Base-by-base conservation (phyloP, 1,284 basidiomycete genomes). In the Cryptococcus maquisensis region DNA sequence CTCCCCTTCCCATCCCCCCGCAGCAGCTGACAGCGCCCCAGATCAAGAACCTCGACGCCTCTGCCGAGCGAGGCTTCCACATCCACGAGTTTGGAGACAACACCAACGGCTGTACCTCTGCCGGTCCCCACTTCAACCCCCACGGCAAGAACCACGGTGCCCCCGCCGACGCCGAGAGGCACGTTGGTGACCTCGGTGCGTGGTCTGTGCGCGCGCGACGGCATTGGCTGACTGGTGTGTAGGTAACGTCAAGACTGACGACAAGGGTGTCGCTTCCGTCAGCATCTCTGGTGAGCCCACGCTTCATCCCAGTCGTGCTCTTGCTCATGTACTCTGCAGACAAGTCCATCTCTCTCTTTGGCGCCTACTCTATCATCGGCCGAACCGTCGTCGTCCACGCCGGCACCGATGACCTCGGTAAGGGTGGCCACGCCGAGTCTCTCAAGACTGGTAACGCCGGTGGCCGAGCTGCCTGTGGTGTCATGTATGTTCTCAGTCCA, bases 41-140 rank as follows among this genome's bases (percentile, higher is more conserved):
- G 56, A 78, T 90, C 63, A 79, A 78, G 61, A 81, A 81, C 61
- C 80, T 89, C 46, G 80, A 83, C 62, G 77, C 84, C 15, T 79
- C 80, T 51, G 79, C 84, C 20, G 71, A 80, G 61, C 81, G 84
- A 41, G 88, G 88, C 3, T 88, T 89, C 78, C 88, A 90, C 73
- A 76, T 90, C 60, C 87, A 90, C 68, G 81, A 84, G 69, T 81
- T 79, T 50, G 87, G 87, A 41, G 85, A 90, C 72, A 71, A 84
- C 60, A 81, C 79, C 52, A 77, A 81, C 53, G 87, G 86, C 8
- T 90, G 88, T 74, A 67, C 79, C 15, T 86, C 85, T 21, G 81
- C 88, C 37, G 86, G 87, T 10, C 64, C 83, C 44, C 88, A 90
- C 75, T 90, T 84, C 79, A 90, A 90, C 77, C 87, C 87, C 0